Base-by-base conservation (phyloP, 768 basidiomycete genomes). In the Glaciozyma antarctica region DNA sequence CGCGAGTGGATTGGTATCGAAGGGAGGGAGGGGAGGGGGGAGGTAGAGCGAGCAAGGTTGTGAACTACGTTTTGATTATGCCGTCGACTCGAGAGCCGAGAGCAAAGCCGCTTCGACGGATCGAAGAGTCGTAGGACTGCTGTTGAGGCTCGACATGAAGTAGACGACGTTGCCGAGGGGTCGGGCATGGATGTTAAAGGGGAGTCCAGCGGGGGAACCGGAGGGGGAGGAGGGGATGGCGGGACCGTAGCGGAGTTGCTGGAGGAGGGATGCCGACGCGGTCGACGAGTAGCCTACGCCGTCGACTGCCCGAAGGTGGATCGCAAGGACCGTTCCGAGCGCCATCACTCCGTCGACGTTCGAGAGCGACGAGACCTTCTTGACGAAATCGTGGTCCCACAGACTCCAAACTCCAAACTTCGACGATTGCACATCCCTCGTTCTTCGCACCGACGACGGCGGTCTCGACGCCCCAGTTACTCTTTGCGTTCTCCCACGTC, bases 161-260 rank as follows among this genome's bases (percentile, higher is more conserved):
- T 94, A 94, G n/a, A 86, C 87, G 13, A 91, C 85, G 73, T 92
- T 85, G 0, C 94, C 94, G 45, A 98, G 78, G 0, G 94, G 92
- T 63, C 94, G 82, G 69, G 82, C 91, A 75, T 98, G 88, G 26
- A 97, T 82, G 54, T 45, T 82, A 81, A 76, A 86, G 7, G 83
- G 79, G 22, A 79, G 79, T 44, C 83, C 81, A 3, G 82, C 81
- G 13, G 82, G 82, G 1, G 81, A 80, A 0, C 79, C 66, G 9
- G 75, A 74, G 30, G 71, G 66, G 2, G 68, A 66, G 7, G 73
- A 67, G n/a, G 67, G 60, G 38, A 21, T 61, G 43, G 17, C 65
- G 45, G 60, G 38, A 12, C 64, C 64, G 53, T 79, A 28, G 17
- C 76, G 80, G 17, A 94, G 78, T 1, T 81, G 75, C 15, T 78